Evolutionary conservation across 2,329 filamentous ascomycete species (phyloP), one percentile per base, ranked within the genome.

Genomic region (Ophiocordyceps sinensis): DNA sequence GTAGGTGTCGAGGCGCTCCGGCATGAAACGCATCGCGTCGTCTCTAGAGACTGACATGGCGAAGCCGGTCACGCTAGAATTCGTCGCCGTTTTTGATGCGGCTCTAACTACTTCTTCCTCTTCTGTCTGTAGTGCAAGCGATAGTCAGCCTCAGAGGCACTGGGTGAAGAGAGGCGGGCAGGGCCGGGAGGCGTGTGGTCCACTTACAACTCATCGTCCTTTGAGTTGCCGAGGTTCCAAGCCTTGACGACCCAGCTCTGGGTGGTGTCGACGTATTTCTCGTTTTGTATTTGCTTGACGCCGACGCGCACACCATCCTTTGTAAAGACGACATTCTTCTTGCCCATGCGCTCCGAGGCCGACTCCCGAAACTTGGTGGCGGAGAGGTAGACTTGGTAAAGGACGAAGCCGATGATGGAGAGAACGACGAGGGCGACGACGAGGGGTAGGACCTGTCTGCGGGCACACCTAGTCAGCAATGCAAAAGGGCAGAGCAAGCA

Each of bases 271-370:
- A 84, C 75, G 55, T 85, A 85, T 38, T 72, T 74, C 62, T 87
- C 83, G 41, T 73, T 71, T 48, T 71, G 70, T 39, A 82, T 60
- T 45, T 85, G 70, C 61, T 79, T 82, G 45, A 88, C 72, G 38
- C 78, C 78, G 36, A 88, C 80, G 45, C 75, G 73, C 45, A 84
- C 63, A 42, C 83, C 83, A 43, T 86, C 82, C 57, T 83, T 85
- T 32, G 78, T 80, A 60, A 86, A 82, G 34, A 77, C 67, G 43
- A 88, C 73, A 56, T 87, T 82, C 65, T 82, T 83, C 63, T 76
- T 76, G 57, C 79, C 77, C 74, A 87, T 82, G 54, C 76, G 76
- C 60, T 80, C 69, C 38, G 71, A 73, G 37, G 82, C 80, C 44
- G 73, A 69, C 44, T 75, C 66, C 45, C 75, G 71, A 51, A 88